These are phyloP conservation scores for Juglanconis sp. DNA, from an alignment of 2,329 filamentous ascomycete genomes.

Conservation along the genomic window DNA sequence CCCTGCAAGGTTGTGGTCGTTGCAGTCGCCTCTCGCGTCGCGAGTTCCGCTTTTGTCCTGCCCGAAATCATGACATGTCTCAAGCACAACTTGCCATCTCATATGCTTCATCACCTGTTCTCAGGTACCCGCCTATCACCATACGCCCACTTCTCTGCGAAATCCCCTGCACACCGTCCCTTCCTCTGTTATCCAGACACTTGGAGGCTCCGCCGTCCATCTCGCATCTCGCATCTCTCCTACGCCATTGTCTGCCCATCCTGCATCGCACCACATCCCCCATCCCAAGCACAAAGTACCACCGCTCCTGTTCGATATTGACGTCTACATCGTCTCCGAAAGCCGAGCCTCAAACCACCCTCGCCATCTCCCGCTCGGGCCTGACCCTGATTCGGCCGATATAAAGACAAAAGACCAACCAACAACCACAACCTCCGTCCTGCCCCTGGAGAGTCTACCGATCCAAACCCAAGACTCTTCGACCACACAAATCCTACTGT, in stretches of 20 bases:
- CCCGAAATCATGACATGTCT: conserved; percentile 8
- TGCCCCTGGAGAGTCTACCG: conserved; percentile 18
- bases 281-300: conserved; percentile 2
- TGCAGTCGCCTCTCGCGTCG: conserved; percentile 4
- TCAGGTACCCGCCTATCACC: not conserved
- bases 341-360: conserved; percentile 8
- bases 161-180: too few species aligned
- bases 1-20: not conserved
- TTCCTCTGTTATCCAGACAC: not conserved
- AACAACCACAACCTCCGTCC: not conserved
- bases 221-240: not conserved
- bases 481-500: not conserved
- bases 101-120: not conserved
- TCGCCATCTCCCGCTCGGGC: not conserved
- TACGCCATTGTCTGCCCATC: conserved; percentile 19
- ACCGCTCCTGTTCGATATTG: not conserved
- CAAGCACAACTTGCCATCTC: not conserved
- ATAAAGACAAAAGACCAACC: conserved; percentile 4
- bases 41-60: conserved; percentile 12
- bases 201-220: conserved; percentile 30
- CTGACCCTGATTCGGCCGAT: not conserved
- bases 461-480: conserved; percentile 10
- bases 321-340: conserved; percentile 1
- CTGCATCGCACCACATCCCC: conserved; percentile 15
- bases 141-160: too few species aligned